Percentiles rank a stretch among this genome's conserved stretches.
These are phyloP conservation scores for Excoecaria agallocha DNA, from an alignment of 345 rosid genomes.

Conservation along the genomic window DNA sequence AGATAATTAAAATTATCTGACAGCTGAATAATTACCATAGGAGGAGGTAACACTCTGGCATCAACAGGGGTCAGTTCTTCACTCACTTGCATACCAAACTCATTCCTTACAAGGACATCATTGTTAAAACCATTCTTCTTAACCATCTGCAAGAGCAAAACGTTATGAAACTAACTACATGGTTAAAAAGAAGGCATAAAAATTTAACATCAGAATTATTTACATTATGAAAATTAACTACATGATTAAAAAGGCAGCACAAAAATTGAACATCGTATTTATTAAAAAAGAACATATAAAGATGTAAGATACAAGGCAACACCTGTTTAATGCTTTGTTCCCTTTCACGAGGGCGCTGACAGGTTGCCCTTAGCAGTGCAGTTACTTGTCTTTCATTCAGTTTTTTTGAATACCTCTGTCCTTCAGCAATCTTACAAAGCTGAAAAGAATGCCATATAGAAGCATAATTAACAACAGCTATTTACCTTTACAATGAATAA, in stretches of 20 bases:
- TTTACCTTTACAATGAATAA: not conserved
- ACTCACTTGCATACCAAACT: conserved; percentile 58
- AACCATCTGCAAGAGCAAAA: conserved; percentile 40
- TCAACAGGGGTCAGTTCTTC: conserved; percentile 36
- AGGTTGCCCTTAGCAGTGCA: conserved; percentile 59
- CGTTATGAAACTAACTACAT: not conserved
- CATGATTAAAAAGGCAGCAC: not conserved
- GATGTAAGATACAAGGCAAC: not conserved
- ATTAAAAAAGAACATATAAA: not conserved
- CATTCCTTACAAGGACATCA: conserved; percentile 24
- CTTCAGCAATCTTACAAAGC: conserved; percentile 53
- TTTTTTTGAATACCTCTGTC: conserved; percentile 58
- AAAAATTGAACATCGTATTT: not conserved
- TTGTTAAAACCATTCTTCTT: conserved; percentile 1
- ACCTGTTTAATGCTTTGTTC: conserved; percentile 31
- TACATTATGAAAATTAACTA: too few relatives aligned
- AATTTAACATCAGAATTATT: not conserved
- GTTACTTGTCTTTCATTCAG: conserved; percentile 64
- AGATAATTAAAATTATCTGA: not conserved
- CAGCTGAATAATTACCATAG: conserved; percentile 35
- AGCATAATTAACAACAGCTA: not conserved
- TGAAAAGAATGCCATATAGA: conserved; percentile 18
- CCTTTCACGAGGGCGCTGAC: conserved; percentile 55
- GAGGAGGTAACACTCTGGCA: conserved; percentile 72
- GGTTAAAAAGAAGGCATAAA: not conserved